Percentiles rank a stretch among this genome's conserved stretches.
Conservation (phyloP, 2,329 filamentous ascomycete genomes). For the Penicillium fuscoglaucum region DNA sequence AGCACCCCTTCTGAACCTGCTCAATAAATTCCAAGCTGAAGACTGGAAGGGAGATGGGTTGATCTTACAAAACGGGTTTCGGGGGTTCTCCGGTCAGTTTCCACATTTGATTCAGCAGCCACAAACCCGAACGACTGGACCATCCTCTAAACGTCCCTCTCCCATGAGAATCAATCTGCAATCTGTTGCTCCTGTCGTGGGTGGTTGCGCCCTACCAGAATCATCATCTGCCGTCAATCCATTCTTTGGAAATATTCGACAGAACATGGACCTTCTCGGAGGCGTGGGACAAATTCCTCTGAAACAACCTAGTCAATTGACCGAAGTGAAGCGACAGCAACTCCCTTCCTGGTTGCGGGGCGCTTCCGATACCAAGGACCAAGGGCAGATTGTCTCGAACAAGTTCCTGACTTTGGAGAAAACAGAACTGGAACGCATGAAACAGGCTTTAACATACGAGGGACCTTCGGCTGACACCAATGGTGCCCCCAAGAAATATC, state of each 20-base stretch:
- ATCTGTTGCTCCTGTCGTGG: conserved; percentile 74
- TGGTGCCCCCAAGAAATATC: conserved; percentile 53
- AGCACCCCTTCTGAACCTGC: conserved; percentile 74
- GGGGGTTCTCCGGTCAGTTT: conserved; percentile 67
- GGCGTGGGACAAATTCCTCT: conserved; percentile 80
- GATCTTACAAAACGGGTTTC: conserved; percentile 80
- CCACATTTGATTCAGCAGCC: conserved; percentile 49
- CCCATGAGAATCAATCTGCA: conserved; percentile 55
- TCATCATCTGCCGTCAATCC: conserved; percentile 70
- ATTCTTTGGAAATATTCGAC: conserved; percentile 93
- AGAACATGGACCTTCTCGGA: conserved; percentile 92
- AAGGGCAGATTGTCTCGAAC: conserved; percentile 77
- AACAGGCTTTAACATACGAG: conserved; percentile 67
- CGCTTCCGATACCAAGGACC: conserved; percentile 65
- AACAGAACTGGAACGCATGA: conserved; percentile 89
- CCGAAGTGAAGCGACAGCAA: conserved; percentile 47
- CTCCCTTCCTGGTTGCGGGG: conserved; percentile 77
- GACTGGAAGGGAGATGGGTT: conserved; percentile 73
- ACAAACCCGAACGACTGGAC: conserved; percentile 31
- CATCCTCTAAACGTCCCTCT: conserved; percentile 48
- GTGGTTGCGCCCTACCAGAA: conserved; percentile 78
- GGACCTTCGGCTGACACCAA: conserved; percentile 51
- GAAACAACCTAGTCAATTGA: conserved; percentile 58
- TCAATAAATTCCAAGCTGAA: conserved; percentile 88
- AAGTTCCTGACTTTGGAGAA: conserved; percentile 83